Evolutionary conservation across 495 filamentous ascomycete genomes (phyloP), one percentile per base, ranked within the genome.

Genomic region (Aspergillus heteromorphus): DNA sequence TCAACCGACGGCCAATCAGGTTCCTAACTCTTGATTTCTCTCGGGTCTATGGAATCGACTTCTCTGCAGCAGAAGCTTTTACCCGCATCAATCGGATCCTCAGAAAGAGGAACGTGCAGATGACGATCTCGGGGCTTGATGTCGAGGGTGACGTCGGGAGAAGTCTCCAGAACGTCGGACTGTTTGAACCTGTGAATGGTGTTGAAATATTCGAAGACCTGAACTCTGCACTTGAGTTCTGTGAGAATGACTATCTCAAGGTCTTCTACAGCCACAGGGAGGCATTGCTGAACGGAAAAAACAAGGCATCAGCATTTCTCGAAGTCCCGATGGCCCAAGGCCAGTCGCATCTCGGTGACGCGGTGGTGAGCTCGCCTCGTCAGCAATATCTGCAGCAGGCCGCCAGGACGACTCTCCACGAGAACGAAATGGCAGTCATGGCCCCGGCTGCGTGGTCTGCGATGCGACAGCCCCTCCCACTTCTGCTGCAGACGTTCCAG

Each of bases 1-100:
- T 95, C 68, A 73, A 73, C 31, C 64, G 75, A 43, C 83, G 82
- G 21, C 92, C 91, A 0, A 95, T 97, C 61, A 84, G 87, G 54
- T 97, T 87, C 67, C 72, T 98, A 40, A 84, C 97, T n/a, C 73
- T 98, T 38, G 93, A 97, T 62, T 79, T 98, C 52, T 80, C 81
- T 59, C 84, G 92, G 53, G 92, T 98, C 59, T 91, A 89, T 14
- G 93, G 93, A 8, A 74, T 97, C 19, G 93, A 98, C 70, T 97
- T 93, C 68, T 97, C 92, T 0, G 91, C 95, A 9, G 91, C 90
- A 4, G 93, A 97, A 67, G 92, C 87, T 0, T 97, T 98, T 65
- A 91, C 87, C 30, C 86, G 92, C 40, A 91, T 97, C 69, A 92
- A 89, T 63, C 83, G 93, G 27, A 78, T 97, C 30, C 76, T 96